Percentiles rank a stretch among this genome's conserved stretches.
phyloP scores from a whole-genome alignment of 2,329 filamentous ascomycete genomes.

The Dactylellina sp. region DNA sequence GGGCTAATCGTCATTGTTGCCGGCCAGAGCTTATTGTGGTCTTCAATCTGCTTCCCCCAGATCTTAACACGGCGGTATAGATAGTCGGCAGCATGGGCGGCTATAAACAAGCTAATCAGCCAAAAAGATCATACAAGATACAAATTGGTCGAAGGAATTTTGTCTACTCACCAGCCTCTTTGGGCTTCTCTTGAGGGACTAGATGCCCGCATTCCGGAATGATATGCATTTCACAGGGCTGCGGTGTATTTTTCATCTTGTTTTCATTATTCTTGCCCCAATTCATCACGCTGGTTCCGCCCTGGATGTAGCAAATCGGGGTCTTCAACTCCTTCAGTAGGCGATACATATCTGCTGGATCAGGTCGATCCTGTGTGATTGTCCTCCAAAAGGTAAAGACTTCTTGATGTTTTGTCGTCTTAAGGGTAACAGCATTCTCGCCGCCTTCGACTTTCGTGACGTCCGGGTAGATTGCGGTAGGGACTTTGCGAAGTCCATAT shows the following conservation, averaged over 20 bases:
- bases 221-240: conserved; percentile 73
- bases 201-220: conserved; percentile 79
- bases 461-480: conserved; percentile 72
- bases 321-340: conserved; percentile 74
- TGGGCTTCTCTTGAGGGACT: conserved; percentile 83
- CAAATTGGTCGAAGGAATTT: background rate
- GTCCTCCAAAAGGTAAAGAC: conserved; percentile 81
- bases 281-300: conserved; percentile 71
- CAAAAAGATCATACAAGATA: conserved; percentile 14
- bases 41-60: conserved; percentile 57
- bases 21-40: conserved; percentile 27
- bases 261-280: conserved; percentile 67
- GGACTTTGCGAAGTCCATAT: conserved; percentile 79
- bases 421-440: conserved; percentile 73
- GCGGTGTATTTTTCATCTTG: conserved; percentile 73
- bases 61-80: conserved; percentile 54
- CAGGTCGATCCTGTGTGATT: conserved; percentile 63
- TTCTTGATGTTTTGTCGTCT: conserved; percentile 88
- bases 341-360: conserved; percentile 69
- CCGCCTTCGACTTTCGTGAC: conserved; percentile 33
- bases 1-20: conserved; percentile 26
- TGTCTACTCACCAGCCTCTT: conserved; percentile 70
- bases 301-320: conserved; percentile 77
- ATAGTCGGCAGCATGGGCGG: conserved; percentile 54
- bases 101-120: conserved; percentile 21